Conservation (phyloP, 306 rosid species). For the Heteromeles arbutifolia region DNA sequence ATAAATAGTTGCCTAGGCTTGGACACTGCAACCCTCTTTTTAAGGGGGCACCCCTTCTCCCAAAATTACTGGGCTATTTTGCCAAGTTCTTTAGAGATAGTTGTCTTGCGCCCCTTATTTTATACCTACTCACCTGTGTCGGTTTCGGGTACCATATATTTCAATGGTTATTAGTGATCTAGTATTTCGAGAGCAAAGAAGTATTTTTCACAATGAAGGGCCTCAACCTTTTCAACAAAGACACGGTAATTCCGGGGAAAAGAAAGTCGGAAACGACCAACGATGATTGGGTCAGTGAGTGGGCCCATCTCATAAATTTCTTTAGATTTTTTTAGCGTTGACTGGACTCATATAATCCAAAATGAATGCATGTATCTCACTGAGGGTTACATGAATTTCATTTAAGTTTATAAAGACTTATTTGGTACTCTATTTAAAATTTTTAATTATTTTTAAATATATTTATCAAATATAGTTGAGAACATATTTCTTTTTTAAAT, state of each 20-base stretch:
- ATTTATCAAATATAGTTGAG: too few species aligned
- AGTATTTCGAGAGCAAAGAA: background rate
- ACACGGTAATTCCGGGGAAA: slow-evolving; percentile 27
- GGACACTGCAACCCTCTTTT: background rate
- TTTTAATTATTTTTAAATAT: too few species aligned
- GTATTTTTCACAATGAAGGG: background rate
- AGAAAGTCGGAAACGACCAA: background rate
- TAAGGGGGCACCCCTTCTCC: background rate
- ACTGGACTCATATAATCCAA: background rate
- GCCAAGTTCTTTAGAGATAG: too few species aligned
- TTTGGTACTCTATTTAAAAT: too few species aligned
- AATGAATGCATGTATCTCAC: background rate
- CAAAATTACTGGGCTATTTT: too few species aligned
- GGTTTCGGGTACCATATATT: background rate
- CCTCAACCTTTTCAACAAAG: background rate
- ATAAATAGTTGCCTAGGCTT: background rate
- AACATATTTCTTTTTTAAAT: too few species aligned
- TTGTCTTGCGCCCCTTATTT: too few species aligned
- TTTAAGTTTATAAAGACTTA: too few species aligned
- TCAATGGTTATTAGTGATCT: background rate
- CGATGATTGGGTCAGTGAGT: background rate
- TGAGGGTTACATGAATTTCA: background rate
- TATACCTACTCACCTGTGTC: too few species aligned
- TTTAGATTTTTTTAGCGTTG: background rate
- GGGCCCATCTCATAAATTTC: background rate